Evolutionary conservation across 2,329 filamentous ascomycete genomes (phyloP).

Genomic region (Cordyceps pruinosa): DNA sequence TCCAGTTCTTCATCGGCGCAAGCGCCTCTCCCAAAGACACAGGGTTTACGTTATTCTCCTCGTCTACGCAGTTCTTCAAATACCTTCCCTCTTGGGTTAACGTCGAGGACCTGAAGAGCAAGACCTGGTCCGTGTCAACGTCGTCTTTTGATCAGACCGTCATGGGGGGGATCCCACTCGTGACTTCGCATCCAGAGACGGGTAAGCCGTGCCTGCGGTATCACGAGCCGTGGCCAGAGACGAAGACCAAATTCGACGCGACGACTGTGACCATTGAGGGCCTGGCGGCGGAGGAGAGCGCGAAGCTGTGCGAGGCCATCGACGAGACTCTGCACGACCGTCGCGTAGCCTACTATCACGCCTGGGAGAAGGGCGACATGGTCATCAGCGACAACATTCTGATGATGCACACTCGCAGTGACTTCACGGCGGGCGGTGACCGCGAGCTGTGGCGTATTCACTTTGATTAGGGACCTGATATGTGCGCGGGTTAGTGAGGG

Average conservation of each 20-base stretch:
- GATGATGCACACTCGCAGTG: constrained; percentile 43
- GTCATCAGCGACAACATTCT: constrained; percentile 45
- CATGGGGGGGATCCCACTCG: constrained; percentile 37
- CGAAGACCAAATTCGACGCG: constrained; percentile 44
- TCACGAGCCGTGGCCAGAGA: constrained; percentile 47
- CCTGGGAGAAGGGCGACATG: constrained; percentile 49
- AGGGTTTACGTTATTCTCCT: constrained; percentile 48
- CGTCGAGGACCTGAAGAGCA: constrained; percentile 27
- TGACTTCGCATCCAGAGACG: constrained; percentile 38
- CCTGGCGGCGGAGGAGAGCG: constrained; percentile 23
- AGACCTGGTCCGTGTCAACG: constrained; percentile 45
- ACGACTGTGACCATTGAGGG: constrained; percentile 37
- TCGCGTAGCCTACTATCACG: constrained; percentile 41
- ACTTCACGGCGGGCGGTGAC: constrained; percentile 36
- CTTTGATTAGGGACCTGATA: constrained; percentile 31
- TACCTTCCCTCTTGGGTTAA: constrained; percentile 34
- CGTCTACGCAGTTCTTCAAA: constrained; percentile 42
- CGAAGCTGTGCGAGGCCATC: constrained; percentile 32
- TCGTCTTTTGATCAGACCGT: constrained; percentile 38
- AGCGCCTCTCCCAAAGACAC: constrained; percentile 41
- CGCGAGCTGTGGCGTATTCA: constrained; percentile 46
- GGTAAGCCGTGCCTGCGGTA: constrained; percentile 44
- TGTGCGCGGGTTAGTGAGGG: background rate
- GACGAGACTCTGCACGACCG: constrained; percentile 41
- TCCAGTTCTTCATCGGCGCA: constrained; percentile 46